Conservation (phyloP, 2,329 filamentous ascomycete genomes). For the Alternaria brassicicola region DNA sequence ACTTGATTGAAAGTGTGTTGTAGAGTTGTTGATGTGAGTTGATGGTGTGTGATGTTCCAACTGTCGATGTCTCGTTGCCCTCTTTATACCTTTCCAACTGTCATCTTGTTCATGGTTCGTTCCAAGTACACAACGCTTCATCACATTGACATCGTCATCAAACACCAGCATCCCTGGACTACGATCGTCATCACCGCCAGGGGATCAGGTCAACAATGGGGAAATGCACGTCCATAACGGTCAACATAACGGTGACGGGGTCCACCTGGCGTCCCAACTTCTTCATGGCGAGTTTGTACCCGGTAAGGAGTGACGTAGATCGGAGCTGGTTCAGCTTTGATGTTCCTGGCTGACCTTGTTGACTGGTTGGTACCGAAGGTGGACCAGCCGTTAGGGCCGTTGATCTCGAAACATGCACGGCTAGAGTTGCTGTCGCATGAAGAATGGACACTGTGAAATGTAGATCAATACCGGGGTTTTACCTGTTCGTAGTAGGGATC, state of each 20-base stretch:
- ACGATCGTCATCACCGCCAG: slow-evolving; percentile 31
- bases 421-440: slow-evolving; percentile 24
- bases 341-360: slow-evolving; percentile 19
- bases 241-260: slow-evolving; percentile 21
- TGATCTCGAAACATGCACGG: slow-evolving; percentile 32
- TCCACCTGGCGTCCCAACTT: slow-evolving; percentile 23
- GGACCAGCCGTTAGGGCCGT: slow-evolving; percentile 27
- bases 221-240: slow-evolving; percentile 16
- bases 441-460: slow-evolving; percentile 17
- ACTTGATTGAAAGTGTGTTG: slow-evolving; percentile 4
- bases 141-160: slow-evolving; percentile 36
- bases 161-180: slow-evolving; percentile 9
- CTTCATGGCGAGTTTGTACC: slow-evolving; percentile 16
- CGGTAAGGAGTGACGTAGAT: slow-evolving; percentile 36
- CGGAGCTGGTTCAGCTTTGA: slow-evolving; percentile 33
- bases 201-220: slow-evolving; percentile 9
- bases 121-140: slow-evolving; percentile 9
- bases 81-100: slow-evolving; percentile 41
- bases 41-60: slow-evolving; percentile 32
- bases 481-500: slow-evolving; percentile 31
- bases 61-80: slow-evolving; percentile 21
- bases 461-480: slow-evolving; percentile 36
- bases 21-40: slow-evolving; percentile 21
- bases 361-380: slow-evolving; percentile 24
- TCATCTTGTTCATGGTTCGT: slow-evolving; percentile 6